These are phyloP conservation scores for Plicaturopsis crispa DNA, from an alignment of 768 basidiomycete genomes.

Conservation along the genomic window DNA sequence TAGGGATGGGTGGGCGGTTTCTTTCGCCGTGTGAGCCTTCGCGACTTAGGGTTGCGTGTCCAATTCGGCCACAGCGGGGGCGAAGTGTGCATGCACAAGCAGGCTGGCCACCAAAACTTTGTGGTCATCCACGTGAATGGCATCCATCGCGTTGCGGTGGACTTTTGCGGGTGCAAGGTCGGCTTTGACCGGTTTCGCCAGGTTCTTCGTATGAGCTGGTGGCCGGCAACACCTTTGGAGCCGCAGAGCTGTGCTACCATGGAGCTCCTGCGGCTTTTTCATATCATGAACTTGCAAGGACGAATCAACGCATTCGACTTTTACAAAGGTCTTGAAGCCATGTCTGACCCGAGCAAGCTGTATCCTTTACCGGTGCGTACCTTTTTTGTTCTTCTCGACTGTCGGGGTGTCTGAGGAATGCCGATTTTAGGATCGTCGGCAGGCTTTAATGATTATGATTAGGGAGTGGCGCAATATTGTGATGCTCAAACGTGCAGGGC, in stretches of 20 bases:
- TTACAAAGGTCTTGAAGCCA: constrained; percentile 9
- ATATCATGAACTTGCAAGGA: constrained; percentile 12
- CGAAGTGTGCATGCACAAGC: constrained; percentile 4
- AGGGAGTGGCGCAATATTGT: background rate
- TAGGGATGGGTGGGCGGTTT: constrained; percentile 13
- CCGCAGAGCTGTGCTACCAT: constrained; percentile 14
- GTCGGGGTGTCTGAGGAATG: background rate
- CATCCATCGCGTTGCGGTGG: constrained; percentile 10
- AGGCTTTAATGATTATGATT: constrained; percentile 6
- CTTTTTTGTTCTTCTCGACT: background rate
- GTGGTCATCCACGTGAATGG: constrained; percentile 13
- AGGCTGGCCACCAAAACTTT: constrained; percentile 1
- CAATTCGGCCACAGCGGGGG: constrained; percentile 11
- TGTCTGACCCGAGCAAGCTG: constrained; percentile 4
- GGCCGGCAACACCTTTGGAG: constrained; percentile 12
- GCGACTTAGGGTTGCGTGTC: constrained; percentile 6
- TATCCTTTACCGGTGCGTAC: constrained; percentile 2
- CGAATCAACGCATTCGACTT: constrained; percentile 12
- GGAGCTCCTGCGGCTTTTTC: constrained; percentile 13
- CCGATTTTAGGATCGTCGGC: constrained; percentile 6
- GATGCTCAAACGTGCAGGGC: background rate
- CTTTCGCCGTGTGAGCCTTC: constrained; percentile 6
- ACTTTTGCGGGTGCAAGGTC: constrained; percentile 11
- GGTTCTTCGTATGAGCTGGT: constrained; percentile 13
- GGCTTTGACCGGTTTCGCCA: constrained; percentile 4